Percentiles rank a stretch among this genome's conserved stretches.
These are phyloP conservation scores for Colletotrichum sansevieriae DNA, from an alignment of 2,329 filamentous ascomycete genomes.

Conservation along the genomic window DNA sequence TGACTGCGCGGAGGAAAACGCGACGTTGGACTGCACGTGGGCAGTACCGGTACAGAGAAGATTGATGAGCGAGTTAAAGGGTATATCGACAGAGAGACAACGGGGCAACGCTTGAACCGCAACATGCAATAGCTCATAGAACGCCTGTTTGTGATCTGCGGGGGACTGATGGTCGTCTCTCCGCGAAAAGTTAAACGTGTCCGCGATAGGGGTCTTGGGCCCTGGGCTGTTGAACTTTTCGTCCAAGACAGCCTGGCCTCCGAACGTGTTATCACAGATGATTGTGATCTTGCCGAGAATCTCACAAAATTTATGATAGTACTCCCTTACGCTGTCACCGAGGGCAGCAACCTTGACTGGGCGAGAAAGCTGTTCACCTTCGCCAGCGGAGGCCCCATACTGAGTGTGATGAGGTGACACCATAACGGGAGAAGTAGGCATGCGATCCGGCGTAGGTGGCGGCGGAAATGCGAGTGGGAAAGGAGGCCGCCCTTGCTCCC, in stretches of 20 bases:
- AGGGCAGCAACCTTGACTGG: conserved; percentile 74
- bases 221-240: conserved; percentile 91
- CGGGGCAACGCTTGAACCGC: conserved; percentile 94
- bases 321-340: conserved; percentile 83
- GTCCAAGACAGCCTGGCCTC: conserved; percentile 92
- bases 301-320: conserved; percentile 92
- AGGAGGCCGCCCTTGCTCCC: conserved; percentile 80
- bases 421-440: conserved; percentile 64
- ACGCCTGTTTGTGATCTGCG: conserved; percentile 89
- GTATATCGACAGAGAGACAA: conserved; percentile 91
- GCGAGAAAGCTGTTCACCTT: conserved; percentile 76
- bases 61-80: conserved; percentile 94
- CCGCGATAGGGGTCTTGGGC: conserved; percentile 94
- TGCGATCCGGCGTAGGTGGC: conserved; percentile 56
- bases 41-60: conserved; percentile 96
- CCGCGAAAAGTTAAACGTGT: conserved; percentile 91
- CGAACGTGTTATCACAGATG: conserved; percentile 96
- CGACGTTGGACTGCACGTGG: conserved; percentile 93
- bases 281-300: conserved; percentile 96
- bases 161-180: conserved; percentile 81
- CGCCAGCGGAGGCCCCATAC: conserved; percentile 42
- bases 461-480: conserved; percentile 79
- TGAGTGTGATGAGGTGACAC: conserved; percentile 50
- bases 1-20: conserved; percentile 90
- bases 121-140: conserved; percentile 95